Evolutionary conservation across 495 filamentous ascomycete species (phyloP), one percentile per base, ranked within the genome.

Genomic region (Filosporella fistucella): DNA sequence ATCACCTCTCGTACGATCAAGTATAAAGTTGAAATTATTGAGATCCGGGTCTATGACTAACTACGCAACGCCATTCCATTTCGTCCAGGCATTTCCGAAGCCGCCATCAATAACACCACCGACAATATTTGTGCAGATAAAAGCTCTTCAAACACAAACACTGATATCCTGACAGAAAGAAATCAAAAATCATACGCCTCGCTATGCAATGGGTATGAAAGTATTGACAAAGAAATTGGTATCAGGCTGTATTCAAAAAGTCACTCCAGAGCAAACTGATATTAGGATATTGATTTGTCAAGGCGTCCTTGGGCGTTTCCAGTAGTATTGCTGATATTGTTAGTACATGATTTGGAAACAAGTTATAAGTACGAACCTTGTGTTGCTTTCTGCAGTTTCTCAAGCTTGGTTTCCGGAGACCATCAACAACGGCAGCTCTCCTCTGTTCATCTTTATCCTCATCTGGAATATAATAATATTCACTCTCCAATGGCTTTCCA

Each of bases 401-500:
- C 55, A 98, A 65, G 41, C 90, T 89, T 5, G 91, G 89, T 62
- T 93, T 95, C 38, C 90, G 72, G 57, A 95, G 68, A 44, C 89
- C 85, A 55, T 88, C 80, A 8, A 88, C 88, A 29, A 96, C 89
- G n/a, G 89, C 80, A 48, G 88, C 74, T 41, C 88, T 78, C 37
- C 93, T 76, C 56, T 80, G 78, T n/a, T 78, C 73, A 55, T 98
- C 88, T 1, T 70, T 71, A 62, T 98, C 93, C 60, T 80, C 75
- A 62, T 98, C 93, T 2, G 91, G 85, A n/a, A 96, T 76, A 62
- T 98, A 98, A 62, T 96, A 97, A 59, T 90, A 98, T 66, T 98
- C 91, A 68, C 82, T 90, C 72, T 98, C 91, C 9, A 98, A 78
- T 6, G 82, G 74, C 70, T 96, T 91, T 51, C 93, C 93, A 0